Conservation (phyloP, 768 basidiomycete genomes). For the Lepiota brunneoincarnata region DNA sequence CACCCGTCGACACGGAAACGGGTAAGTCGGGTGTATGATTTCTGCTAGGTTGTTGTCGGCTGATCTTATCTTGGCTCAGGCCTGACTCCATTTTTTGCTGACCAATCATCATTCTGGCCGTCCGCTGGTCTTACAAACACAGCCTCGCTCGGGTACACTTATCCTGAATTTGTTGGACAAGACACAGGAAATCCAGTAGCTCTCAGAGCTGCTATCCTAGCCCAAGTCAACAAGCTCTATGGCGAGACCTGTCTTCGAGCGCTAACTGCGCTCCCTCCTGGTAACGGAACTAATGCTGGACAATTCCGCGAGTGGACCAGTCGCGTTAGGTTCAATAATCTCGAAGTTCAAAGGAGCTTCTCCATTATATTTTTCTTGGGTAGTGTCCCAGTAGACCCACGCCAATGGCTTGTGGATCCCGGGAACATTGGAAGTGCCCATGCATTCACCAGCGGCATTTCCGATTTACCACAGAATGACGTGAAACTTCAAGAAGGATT, state of each 20-base stretch:
- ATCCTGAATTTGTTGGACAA: slow-evolving; percentile 42
- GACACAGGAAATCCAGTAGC: slow-evolving; percentile 18
- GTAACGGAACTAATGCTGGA: background rate
- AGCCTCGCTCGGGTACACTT: slow-evolving; percentile 35
- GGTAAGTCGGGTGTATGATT: slow-evolving; percentile 16
- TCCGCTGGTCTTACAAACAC: slow-evolving; percentile 25
- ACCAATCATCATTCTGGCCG: slow-evolving; percentile 31
- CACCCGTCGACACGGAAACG: slow-evolving; percentile 21
- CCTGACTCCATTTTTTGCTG: slow-evolving; percentile 43
- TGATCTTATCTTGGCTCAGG: slow-evolving; percentile 17
- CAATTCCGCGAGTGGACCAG: slow-evolving; percentile 39
- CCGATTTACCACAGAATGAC: slow-evolving; percentile 37
- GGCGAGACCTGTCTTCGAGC: slow-evolving; percentile 6
- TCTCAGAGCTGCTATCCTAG: slow-evolving; percentile 23
- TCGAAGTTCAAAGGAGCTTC: slow-evolving; percentile 41
- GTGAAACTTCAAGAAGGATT: slow-evolving; percentile 34
- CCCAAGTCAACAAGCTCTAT: slow-evolving; percentile 29
- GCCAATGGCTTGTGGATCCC: slow-evolving; percentile 31
- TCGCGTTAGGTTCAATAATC: slow-evolving; percentile 39
- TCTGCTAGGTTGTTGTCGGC: background rate
- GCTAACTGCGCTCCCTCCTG: background rate
- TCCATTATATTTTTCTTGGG: slow-evolving; percentile 48
- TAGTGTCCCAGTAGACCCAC: slow-evolving; percentile 31
- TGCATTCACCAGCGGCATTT: slow-evolving; percentile 35
- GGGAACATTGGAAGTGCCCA: slow-evolving; percentile 42